phyloP scores from a whole-genome alignment of 805 yeast species.

The Isabelozyma pseudorhagii region DNA sequence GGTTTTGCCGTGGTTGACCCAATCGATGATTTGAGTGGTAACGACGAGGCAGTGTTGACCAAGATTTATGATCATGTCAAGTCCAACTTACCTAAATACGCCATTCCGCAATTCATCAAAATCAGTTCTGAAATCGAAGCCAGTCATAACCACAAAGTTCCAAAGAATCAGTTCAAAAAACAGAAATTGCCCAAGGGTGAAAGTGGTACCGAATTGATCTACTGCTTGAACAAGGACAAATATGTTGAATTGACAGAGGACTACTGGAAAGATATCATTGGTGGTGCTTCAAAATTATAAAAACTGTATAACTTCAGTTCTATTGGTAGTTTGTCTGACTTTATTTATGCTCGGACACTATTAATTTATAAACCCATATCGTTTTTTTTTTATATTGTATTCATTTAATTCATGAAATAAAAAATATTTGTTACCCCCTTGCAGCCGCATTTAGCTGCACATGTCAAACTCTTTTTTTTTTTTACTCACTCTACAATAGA shows the following conservation, averaged over 20 bases:
- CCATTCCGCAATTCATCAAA: slow-evolving; percentile 80
- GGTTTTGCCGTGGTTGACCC: slow-evolving; percentile 81
- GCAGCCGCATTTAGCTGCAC: background rate
- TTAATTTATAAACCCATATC: too few relatives aligned
- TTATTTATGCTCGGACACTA: too few relatives aligned
- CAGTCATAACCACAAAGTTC: slow-evolving; percentile 80
- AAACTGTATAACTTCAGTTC: too few relatives aligned
- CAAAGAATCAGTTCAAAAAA: slow-evolving; percentile 64
- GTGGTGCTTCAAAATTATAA: slow-evolving; percentile 39
- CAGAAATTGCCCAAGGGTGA: slow-evolving; percentile 69
- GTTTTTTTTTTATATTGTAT: too few relatives aligned
- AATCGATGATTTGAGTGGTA: slow-evolving; percentile 23
- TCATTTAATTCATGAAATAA: too few relatives aligned
- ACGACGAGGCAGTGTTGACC: slow-evolving; percentile 19
- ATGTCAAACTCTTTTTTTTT: background rate
- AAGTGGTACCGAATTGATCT: slow-evolving; percentile 56
- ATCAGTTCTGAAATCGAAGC: slow-evolving; percentile 59
- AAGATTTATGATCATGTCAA: slow-evolving; percentile 25
- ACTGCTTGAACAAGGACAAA: slow-evolving; percentile 59
- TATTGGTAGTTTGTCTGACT: too few relatives aligned
- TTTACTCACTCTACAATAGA: background rate
- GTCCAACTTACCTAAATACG: slow-evolving; percentile 69
- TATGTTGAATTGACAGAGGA: slow-evolving; percentile 57
- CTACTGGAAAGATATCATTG: slow-evolving; percentile 49
- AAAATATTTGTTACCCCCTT: too few relatives aligned